Percentiles rank a stretch among this genome's conserved stretches.
phyloP scores from a whole-genome alignment of 768 basidiomycete species.

The Strobilomyces echinocephalus region DNA sequence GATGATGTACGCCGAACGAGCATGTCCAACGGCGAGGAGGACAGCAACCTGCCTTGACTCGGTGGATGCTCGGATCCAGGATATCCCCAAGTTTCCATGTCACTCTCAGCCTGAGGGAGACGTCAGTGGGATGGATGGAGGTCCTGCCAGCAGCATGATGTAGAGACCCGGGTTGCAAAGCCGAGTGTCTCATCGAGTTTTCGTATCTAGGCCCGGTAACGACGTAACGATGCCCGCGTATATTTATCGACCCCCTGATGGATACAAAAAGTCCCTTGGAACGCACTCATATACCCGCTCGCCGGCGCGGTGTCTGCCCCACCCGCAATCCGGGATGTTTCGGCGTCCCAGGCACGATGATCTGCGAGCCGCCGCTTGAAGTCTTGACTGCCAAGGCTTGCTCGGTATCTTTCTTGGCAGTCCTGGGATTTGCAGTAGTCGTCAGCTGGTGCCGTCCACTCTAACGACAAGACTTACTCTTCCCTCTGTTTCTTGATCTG shows the following conservation, averaged over 20 bases:
- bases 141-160: conserved; percentile 7
- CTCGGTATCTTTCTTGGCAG: conserved; percentile 58
- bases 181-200: background rate
- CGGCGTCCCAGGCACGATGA: conserved; percentile 79
- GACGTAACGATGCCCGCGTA: background rate
- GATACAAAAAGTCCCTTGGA: conserved; percentile 1
- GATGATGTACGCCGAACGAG: conserved; percentile 53
- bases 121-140: background rate
- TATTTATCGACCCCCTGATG: background rate
- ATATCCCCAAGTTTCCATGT: conserved; percentile 15
- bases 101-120: conserved; percentile 4
- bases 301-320: conserved; percentile 70
- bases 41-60: conserved; percentile 29
- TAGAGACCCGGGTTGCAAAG: background rate
- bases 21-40: conserved; percentile 54
- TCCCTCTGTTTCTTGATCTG: conserved; percentile 85
- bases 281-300: conserved; percentile 56
- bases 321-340: conserved; percentile 64
- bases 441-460: conserved; percentile 5
- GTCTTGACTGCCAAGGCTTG: conserved; percentile 54
- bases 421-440: conserved; percentile 33
- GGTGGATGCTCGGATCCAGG: conserved; percentile 16
- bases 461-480: conserved; percentile 37
- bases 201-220: conserved; percentile 9
- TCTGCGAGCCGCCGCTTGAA: conserved; percentile 52